Evolutionary conservation across 2,329 filamentous ascomycete species (phyloP).

Genomic region (Colletotrichum noveboracense): DNA sequence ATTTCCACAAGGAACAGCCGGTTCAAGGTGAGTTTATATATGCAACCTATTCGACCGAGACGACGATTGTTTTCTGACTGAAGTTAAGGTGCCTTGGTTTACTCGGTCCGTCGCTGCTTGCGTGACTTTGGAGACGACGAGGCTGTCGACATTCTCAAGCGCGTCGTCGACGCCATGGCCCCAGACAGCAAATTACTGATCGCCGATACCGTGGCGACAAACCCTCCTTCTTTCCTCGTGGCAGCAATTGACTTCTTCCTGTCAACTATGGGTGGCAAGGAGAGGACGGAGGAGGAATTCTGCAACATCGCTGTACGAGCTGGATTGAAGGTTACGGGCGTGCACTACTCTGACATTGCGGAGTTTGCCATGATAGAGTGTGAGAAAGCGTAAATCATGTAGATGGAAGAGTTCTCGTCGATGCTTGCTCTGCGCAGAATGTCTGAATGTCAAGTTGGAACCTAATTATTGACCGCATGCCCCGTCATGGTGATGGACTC

Average conservation of each 20-base stretch:
- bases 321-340: too few relatives aligned
- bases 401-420: too few relatives aligned
- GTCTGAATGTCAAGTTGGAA: too few relatives aligned
- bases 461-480: too few relatives aligned
- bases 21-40: conserved; percentile 5
- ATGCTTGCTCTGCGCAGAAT: too few relatives aligned
- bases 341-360: too few relatives aligned
- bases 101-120: conserved; percentile 38
- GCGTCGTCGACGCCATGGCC: conserved; percentile 32
- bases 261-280: conserved; percentile 34
- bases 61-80: neutral
- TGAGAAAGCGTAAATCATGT: too few relatives aligned
- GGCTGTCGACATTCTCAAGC: conserved; percentile 32
- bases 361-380: too few relatives aligned
- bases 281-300: conserved; percentile 28
- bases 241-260: conserved; percentile 33
- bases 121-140: conserved; percentile 40
- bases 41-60: neutral
- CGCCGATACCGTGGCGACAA: conserved; percentile 31
- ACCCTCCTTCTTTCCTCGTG: conserved; percentile 26
- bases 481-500: too few relatives aligned
- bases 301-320: too few relatives aligned
- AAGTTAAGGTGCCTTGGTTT: conserved; percentile 35
- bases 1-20: conserved; percentile 25
- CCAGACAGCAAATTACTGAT: conserved; percentile 36